Evolutionary conservation across 805 yeast species (phyloP).

Genomic region (Kuraishia molischiana): DNA sequence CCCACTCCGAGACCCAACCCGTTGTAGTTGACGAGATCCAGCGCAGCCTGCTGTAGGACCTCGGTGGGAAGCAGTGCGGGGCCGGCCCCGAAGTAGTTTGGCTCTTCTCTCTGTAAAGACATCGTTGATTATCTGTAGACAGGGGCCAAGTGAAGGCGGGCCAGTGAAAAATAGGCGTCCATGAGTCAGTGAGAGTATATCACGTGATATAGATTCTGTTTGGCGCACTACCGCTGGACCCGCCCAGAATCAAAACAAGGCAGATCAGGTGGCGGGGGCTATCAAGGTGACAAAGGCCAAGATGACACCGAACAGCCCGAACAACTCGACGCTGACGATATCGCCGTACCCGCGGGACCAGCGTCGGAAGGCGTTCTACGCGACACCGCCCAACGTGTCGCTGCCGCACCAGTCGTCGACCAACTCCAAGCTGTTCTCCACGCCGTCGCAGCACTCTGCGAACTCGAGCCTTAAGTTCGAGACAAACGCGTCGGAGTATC

Average conservation of each 20-base stretch:
- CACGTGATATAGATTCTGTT: no score
- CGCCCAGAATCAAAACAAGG: no score
- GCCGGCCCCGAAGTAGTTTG: slow-evolving; percentile 95
- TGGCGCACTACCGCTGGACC: no score
- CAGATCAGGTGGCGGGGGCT: no score
- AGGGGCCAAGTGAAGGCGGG: no score
- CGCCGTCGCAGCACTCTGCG: slow-evolving; percentile 16
- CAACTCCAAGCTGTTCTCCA: slow-evolving; percentile 4
- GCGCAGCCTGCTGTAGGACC: slow-evolving; percentile 83
- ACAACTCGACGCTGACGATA: slow-evolving; percentile 63
- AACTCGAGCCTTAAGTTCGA: slow-evolving; percentile 5
- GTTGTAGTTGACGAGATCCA: slow-evolving; percentile 66
- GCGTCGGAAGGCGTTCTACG: slow-evolving; percentile 20
- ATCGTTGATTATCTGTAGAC: no score
- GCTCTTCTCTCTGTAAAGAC: slow-evolving; percentile 66
- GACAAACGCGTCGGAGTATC: slow-evolving; percentile 13
- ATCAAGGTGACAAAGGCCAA: no score
- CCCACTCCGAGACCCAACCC: slow-evolving; percentile 79
- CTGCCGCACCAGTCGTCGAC: slow-evolving; percentile 2
- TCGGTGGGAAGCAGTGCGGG: slow-evolving; percentile 86
- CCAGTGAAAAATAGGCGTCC: no score
- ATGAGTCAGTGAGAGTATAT: no score
- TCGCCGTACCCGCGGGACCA: slow-evolving; percentile 48
- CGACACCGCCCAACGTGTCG: slow-evolving; percentile 21
- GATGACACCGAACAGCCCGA: slow-evolving; percentile 12